Conservation (phyloP, 2,329 filamentous ascomycete species). For the Penicillium sp. region DNA sequence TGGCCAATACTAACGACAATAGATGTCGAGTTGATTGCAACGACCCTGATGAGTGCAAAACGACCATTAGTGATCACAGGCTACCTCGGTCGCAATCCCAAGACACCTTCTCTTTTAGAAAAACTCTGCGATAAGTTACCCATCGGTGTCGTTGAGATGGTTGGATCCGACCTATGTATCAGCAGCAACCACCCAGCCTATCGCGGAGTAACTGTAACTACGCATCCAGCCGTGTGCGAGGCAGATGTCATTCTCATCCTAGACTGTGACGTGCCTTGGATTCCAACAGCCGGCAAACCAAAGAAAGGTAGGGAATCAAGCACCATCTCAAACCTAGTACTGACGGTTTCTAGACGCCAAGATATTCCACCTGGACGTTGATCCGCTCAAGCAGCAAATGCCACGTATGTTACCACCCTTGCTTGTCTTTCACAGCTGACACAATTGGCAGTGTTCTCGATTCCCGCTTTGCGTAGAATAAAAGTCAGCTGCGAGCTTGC, state of each 20-base stretch:
- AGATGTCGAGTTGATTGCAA: slow-evolving; percentile 36
- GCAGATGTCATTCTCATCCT: slow-evolving; percentile 79
- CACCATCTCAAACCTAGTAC: too few species aligned
- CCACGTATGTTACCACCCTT: slow-evolving; percentile 60
- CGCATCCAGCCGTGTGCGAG: slow-evolving; percentile 62
- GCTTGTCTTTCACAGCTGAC: too few species aligned
- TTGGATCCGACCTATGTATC: slow-evolving; percentile 45
- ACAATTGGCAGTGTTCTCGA: slow-evolving; percentile 38
- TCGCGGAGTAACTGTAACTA: slow-evolving; percentile 65
- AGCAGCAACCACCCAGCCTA: slow-evolving; percentile 47
- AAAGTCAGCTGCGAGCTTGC: slow-evolving; percentile 43
- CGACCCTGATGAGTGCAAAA: slow-evolving; percentile 40
- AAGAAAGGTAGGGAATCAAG: slow-evolving; percentile 6
- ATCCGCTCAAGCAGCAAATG: slow-evolving; percentile 64
- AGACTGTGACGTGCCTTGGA: slow-evolving; percentile 88
- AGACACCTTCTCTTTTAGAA: slow-evolving; percentile 40
- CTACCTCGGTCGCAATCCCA: slow-evolving; percentile 44
- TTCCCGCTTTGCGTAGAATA: slow-evolving; percentile 38
- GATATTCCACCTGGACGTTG: slow-evolving; percentile 60
- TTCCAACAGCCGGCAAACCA: slow-evolving; percentile 63
- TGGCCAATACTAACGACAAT: neutral
- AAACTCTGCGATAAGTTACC: slow-evolving; percentile 44
- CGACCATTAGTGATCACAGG: slow-evolving; percentile 46
- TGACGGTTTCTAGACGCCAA: slow-evolving; percentile 39
- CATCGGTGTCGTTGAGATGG: slow-evolving; percentile 45